A percentile compares a stretch with the other conserved stretches of the same genome.
Evolutionary conservation across 1,139 yeast species (phyloP).

Genomic region (Spencermartinsiella ligniputridi): DNA sequence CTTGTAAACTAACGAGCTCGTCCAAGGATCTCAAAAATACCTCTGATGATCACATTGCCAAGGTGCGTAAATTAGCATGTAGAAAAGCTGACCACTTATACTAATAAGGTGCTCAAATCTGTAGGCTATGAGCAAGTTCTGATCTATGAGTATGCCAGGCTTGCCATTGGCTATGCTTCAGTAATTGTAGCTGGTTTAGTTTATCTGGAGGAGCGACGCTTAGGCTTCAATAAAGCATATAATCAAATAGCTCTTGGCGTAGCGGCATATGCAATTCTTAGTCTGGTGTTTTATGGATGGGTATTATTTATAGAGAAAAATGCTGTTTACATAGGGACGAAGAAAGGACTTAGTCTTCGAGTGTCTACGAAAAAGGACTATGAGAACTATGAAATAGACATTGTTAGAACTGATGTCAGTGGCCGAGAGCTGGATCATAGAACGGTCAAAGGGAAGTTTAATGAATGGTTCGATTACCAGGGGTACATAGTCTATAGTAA

Average conservation of each 20-base stretch:
- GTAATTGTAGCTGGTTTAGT: constrained; percentile 64
- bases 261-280: constrained; percentile 46
- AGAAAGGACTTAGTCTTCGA: constrained; percentile 19
- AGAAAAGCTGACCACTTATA: not conserved
- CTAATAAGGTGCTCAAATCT: constrained; percentile 34
- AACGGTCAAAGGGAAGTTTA: constrained; percentile 17
- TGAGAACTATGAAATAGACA: constrained; percentile 43
- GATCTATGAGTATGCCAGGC: constrained; percentile 53
- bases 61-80: constrained; percentile 17
- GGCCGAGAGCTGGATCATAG: constrained; percentile 9
- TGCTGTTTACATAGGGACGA: constrained; percentile 58
- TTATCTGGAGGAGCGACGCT: constrained; percentile 62
- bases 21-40: constrained; percentile 30
- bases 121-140: constrained; percentile 64
- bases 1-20: constrained; percentile 20
- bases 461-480: constrained; percentile 26
- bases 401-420: constrained; percentile 31
- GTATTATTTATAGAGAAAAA: constrained; percentile 49
- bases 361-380: constrained; percentile 35
- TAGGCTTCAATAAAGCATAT: constrained; percentile 42
- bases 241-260: constrained; percentile 44
- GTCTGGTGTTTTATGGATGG: constrained; percentile 47
- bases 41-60: constrained; percentile 33
- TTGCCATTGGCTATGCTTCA: constrained; percentile 64
- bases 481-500: constrained; percentile 27